Base-by-base conservation (phyloP, 371 early-diverging fungal species). In the Dichotomocladium elegans region DNA sequence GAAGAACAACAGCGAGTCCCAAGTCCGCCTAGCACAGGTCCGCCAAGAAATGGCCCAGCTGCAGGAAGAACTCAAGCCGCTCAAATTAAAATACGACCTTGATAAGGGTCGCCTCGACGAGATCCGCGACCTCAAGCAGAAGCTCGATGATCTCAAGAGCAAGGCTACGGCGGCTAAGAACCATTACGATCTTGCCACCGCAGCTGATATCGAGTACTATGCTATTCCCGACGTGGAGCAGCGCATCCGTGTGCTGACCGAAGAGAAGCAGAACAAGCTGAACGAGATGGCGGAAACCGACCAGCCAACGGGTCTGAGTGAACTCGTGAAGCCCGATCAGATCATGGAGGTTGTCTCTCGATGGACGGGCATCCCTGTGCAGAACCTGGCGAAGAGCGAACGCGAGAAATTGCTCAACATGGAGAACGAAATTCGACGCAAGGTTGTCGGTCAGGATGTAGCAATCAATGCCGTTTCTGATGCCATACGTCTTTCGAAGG, bases 311-410 rank as follows among this genome's bases (percentile, higher is more conserved):
- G 62, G 47, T 14, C 66, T 92, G 21, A 85, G 88, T 31, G 94
- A 94, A 56, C 79, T 91, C 2, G 95, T 96, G 19, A 86, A 88
- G 3, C 83, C 90, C 11, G 89, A 90, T 42, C 87, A 92, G 51
- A 88, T 96, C 56, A 93, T 90, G 34, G 86, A 87, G 49, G 89
- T 94, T 21, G 91, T 96, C 1, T 85, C 91, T 12, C 81, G 90
- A 4, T 87, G 90, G 81, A 95, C 95, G 1, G 94, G 93, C 30
- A 94, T 96, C 47, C 94, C 95, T 9, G 91, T 93, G 12, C 82
- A 80, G 53, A 73, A 81, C 17, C 61, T 93, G 57, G 86, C 88
- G 41, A 79, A 81, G 57, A 85, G 85, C 29, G 95, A 98, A 55
- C 79, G 82, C 35, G 88, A 91, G 41, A 87, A 89, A 60, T 72